Evolutionary conservation across 805 yeast genomes (phyloP).

Genomic region (Sporopachydermia lactativora): DNA sequence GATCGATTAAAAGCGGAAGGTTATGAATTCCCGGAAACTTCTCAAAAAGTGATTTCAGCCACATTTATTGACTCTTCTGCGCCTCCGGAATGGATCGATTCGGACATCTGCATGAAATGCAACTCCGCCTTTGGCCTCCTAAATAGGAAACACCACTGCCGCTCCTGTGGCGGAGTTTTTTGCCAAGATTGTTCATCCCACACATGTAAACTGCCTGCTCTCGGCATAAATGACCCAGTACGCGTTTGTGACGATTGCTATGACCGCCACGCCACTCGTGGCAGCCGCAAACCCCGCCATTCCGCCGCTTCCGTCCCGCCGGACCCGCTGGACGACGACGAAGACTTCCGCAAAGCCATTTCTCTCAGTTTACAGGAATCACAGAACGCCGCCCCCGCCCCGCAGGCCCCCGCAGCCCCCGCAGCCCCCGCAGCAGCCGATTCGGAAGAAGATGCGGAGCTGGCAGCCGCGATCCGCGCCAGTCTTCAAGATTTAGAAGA

Average conservation of each 20-base stretch:
- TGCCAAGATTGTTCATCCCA: constrained; percentile 78
- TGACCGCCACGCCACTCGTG: constrained; percentile 37
- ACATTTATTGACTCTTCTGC: constrained; percentile 73
- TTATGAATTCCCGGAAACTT: constrained; percentile 45
- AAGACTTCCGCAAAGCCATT: constrained; percentile 63
- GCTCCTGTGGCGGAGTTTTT: constrained; percentile 93
- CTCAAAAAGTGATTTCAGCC: constrained; percentile 20
- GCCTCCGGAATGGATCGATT: constrained; percentile 97
- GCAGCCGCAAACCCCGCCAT: neutral
- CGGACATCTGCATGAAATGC: constrained; percentile 91
- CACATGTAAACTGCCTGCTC: constrained; percentile 53
- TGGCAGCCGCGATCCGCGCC: constrained; percentile 91
- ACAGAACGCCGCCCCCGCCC: constrained; percentile 18
- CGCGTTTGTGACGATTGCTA: constrained; percentile 89
- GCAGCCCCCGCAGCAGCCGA: constrained; percentile 4
- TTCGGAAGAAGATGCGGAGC: constrained; percentile 35
- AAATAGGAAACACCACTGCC: constrained; percentile 90
- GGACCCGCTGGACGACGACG: constrained; percentile 45
- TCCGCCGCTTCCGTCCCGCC: constrained; percentile 7
- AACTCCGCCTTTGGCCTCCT: constrained; percentile 66
- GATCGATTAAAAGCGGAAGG: constrained; percentile 46
- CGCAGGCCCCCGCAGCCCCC: constrained; percentile 4
- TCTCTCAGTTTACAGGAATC: constrained; percentile 60
- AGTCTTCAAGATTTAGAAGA: constrained; percentile 61
- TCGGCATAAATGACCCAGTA: constrained; percentile 81